Evolutionary conservation across 129 eudicot species (phyloP).

Genomic region (Chrysanthemum seticuspe): DNA sequence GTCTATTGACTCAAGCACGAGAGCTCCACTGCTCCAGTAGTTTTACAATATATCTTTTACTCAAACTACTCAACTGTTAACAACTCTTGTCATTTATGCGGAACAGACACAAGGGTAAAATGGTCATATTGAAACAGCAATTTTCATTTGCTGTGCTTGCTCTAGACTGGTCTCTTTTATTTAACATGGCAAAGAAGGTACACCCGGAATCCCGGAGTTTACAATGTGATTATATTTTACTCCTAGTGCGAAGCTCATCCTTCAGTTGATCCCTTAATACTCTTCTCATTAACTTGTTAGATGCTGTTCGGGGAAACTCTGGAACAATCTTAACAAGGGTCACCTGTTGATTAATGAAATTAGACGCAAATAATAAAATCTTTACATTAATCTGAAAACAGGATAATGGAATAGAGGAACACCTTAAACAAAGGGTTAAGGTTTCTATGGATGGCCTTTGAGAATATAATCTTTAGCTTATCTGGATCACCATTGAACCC

Average conservation of each 20-base stretch:
- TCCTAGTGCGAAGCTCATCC: conserved; percentile 46
- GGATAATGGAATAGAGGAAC: not conserved
- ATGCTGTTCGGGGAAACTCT: conserved; percentile 86
- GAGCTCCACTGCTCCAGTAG: too few species aligned
- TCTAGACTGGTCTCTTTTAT: not conserved
- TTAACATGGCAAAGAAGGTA: not conserved
- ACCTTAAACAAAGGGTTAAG: conserved; percentile 98
- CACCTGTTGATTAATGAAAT: conserved; percentile 54
- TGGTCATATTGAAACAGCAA: too few species aligned
- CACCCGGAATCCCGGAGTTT: not conserved
- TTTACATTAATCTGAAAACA: conserved; percentile 1
- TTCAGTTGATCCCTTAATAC: conserved; percentile 69
- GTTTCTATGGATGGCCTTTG: conserved; percentile 72
- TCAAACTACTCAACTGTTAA: too few species aligned
- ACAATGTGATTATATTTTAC: conserved; percentile 45
- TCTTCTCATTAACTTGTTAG: conserved; percentile 78
- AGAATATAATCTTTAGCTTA: conserved; percentile 52
- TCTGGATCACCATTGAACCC: conserved; percentile 48
- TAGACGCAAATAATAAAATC: not conserved
- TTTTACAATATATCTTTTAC: too few species aligned
- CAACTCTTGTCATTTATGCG: too few species aligned
- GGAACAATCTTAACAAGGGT: conserved; percentile 61
- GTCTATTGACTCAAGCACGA: too few species aligned
- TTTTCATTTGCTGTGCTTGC: too few species aligned
- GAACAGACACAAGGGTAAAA: too few species aligned